These are phyloP conservation scores for Cryptomeria japonica DNA, from an alignment of 75 land plant species.

Conservation along the genomic window DNA sequence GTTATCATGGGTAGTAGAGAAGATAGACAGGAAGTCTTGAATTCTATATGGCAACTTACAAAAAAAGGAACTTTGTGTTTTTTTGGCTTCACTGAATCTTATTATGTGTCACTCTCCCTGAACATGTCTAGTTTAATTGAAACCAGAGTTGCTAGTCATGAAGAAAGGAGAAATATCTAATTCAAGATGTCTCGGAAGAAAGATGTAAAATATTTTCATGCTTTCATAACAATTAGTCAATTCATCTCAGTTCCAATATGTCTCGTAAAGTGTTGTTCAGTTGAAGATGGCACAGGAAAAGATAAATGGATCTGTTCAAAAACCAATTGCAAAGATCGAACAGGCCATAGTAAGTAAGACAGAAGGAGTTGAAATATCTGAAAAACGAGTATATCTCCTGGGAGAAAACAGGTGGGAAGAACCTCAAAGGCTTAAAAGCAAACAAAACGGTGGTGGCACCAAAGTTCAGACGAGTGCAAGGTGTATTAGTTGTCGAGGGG, in stretches of 20 bases:
- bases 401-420: constrained; percentile 99
- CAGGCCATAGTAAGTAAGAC: constrained; percentile 21
- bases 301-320: constrained; percentile 37
- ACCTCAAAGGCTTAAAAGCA: constrained; percentile 57
- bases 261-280: too few relatives aligned
- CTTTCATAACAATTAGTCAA: background rate
- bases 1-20: background rate
- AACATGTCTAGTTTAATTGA: background rate
- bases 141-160: background rate
- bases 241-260: background rate
- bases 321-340: constrained; percentile 32
- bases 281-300: constrained; percentile 20
- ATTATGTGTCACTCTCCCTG: too few relatives aligned
- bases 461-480: constrained; percentile 21
- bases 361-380: constrained; percentile 31
- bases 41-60: background rate
- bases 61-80: background rate
- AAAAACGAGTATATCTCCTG: constrained; percentile 79
- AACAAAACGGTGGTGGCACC: constrained; percentile 18
- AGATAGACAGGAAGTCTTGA: background rate
- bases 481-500: constrained; percentile 86
- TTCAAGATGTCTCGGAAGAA: background rate
- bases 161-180: background rate
- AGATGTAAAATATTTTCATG: background rate
- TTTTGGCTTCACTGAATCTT: background rate